A percentile compares a stretch with the other conserved stretches of the same genome.
Evolutionary conservation across 768 basidiomycete genomes (phyloP).

Genomic region (Pleurotus ostreatus): DNA sequence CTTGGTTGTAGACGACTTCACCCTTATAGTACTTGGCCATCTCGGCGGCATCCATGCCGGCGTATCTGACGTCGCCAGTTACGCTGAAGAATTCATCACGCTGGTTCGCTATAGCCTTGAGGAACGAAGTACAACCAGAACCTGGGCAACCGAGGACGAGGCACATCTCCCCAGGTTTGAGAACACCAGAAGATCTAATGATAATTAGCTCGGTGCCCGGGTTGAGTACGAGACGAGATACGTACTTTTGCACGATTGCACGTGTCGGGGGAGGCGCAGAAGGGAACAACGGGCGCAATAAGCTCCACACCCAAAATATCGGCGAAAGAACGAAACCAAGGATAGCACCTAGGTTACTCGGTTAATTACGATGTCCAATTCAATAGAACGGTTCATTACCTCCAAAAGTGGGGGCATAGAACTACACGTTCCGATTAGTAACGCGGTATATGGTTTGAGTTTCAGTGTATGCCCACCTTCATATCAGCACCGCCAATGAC

Average conservation of each 20-base stretch:
- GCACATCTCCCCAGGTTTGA: conserved; percentile 85
- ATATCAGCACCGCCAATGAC: conserved; percentile 50
- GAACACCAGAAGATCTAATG: conserved; percentile 55
- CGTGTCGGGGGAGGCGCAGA: conserved; percentile 33
- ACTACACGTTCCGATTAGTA: conserved; percentile 24
- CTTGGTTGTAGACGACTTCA: conserved; percentile 76
- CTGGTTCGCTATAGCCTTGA: conserved; percentile 79
- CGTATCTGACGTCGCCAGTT: conserved; percentile 74
- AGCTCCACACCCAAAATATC: conserved; percentile 40
- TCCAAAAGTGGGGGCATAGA: conserved; percentile 58
- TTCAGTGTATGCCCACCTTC: conserved; percentile 38
- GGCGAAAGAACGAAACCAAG: conserved; percentile 51
- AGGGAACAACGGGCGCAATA: conserved; percentile 36
- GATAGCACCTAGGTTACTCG: conserved; percentile 39
- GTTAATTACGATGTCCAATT: not conserved
- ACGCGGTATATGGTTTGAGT: not conserved
- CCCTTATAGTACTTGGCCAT: conserved; percentile 78
- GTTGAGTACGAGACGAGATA: not conserved
- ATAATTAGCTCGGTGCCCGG: not conserved
- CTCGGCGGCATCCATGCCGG: conserved; percentile 70
- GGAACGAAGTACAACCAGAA: conserved; percentile 82
- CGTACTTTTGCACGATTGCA: conserved; percentile 58
- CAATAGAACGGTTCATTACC: conserved; percentile 25
- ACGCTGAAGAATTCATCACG: conserved; percentile 61
- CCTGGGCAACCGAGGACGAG: conserved; percentile 81